phyloP scores from a whole-genome alignment of 2,329 filamentous ascomycete species.

The Huntiella moniliformis region DNA sequence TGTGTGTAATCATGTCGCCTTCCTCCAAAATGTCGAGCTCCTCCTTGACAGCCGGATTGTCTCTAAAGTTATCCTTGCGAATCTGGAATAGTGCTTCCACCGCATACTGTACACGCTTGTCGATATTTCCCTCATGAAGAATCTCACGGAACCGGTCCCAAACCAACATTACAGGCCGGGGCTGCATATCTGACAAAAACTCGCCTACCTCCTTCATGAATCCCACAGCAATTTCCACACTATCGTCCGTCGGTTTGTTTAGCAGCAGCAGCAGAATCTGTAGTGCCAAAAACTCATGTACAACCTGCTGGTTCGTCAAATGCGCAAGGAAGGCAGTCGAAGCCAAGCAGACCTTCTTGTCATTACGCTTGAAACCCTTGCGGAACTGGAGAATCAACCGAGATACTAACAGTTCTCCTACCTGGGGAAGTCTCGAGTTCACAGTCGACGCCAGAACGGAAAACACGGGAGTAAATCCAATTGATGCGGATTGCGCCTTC shows the following conservation, averaged over 20 bases:
- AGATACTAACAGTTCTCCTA: slow-evolving; percentile 76
- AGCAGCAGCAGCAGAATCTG: slow-evolving; percentile 84
- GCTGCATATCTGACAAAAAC: slow-evolving; percentile 89
- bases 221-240: slow-evolving; percentile 90
- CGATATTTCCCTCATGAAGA: slow-evolving; percentile 88
- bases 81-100: slow-evolving; percentile 96
- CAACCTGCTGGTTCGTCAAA: slow-evolving; percentile 88
- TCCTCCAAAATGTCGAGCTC: slow-evolving; percentile 93
- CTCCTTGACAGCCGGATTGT: slow-evolving; percentile 76
- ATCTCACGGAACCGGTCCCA: slow-evolving; percentile 95
- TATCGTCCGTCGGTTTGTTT: slow-evolving; percentile 91
- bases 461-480: slow-evolving; percentile 92
- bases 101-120: slow-evolving; percentile 98
- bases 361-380: slow-evolving; percentile 88
- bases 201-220: slow-evolving; percentile 85
- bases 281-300: slow-evolving; percentile 79
- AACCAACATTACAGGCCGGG: slow-evolving; percentile 67
- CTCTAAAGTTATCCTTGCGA: slow-evolving; percentile 89
- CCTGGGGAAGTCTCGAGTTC: slow-evolving; percentile 90
- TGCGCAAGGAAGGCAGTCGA: slow-evolving; percentile 92
- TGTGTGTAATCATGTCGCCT: slow-evolving; percentile 93
- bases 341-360: slow-evolving; percentile 86
- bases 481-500: slow-evolving; percentile 91
- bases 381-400: slow-evolving; percentile 80
- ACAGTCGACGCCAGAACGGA: slow-evolving; percentile 91